phyloP scores from a whole-genome alignment of 2,329 filamentous ascomycete species.

The Domatiomyces catenatus region DNA sequence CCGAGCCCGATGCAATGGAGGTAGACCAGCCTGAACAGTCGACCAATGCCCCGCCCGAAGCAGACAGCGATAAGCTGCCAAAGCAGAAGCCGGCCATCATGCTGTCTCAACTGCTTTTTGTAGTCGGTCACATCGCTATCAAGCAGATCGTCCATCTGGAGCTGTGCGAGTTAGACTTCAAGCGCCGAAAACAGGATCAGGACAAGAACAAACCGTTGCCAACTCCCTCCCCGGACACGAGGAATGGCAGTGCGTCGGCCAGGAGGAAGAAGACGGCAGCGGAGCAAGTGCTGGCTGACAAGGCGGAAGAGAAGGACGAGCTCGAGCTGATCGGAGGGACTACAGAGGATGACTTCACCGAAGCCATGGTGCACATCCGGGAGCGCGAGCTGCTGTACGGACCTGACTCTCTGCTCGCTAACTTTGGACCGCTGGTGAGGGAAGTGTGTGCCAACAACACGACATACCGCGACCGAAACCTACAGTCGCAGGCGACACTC shows the following conservation, averaged over 20 bases:
- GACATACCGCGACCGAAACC: conserved; percentile 70
- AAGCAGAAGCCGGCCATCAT: conserved; percentile 56
- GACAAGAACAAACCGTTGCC: conserved; percentile 46
- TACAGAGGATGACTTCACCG: conserved; percentile 83
- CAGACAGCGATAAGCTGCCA: conserved; percentile 25
- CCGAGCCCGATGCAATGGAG: conserved; percentile 21
- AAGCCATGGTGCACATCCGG: conserved; percentile 69
- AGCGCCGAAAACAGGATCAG: conserved; percentile 81
- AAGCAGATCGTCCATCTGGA: conserved; percentile 98
- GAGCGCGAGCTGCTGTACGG: conserved; percentile 76
- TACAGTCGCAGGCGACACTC: conserved; percentile 84
- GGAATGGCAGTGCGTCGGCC: conserved; percentile 25
- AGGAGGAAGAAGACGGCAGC: conserved; percentile 33
- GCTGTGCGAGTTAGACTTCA: conserved; percentile 94
- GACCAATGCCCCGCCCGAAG: conserved; percentile 3
- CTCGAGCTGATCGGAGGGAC: conserved; percentile 93
- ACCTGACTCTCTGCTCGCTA: conserved; percentile 65
- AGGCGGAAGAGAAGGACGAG: conserved; percentile 59
- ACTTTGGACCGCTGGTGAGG: conserved; percentile 78
- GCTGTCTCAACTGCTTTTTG: conserved; percentile 81
- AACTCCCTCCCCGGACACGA: conserved; percentile 19
- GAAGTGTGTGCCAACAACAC: conserved; percentile 95
- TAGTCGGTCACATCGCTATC: conserved; percentile 90
- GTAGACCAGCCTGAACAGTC: conserved; percentile 14
- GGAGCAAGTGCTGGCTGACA: conserved; percentile 24